A percentile compares a stretch with the other conserved stretches of the same genome.
Conservation (phyloP, 345 rosid species). For the Eutrema japonicum region DNA sequence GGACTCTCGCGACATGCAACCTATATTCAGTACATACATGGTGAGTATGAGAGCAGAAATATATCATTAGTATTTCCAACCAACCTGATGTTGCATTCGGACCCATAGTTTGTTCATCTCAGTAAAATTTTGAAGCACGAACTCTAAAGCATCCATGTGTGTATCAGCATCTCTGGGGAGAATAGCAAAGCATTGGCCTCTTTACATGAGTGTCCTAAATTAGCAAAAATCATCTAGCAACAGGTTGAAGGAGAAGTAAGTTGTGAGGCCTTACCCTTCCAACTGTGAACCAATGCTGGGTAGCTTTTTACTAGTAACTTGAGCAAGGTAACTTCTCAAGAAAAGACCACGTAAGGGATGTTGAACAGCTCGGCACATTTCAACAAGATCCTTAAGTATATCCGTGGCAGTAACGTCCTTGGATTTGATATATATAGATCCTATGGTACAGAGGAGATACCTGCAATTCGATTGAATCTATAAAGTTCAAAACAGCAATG, state of each 20-base stretch:
- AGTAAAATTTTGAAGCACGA: constrained; percentile 90
- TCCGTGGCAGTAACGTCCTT: constrained; percentile 92
- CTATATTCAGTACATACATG: constrained; percentile 50
- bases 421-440: constrained; percentile 93
- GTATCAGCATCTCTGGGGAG: constrained; percentile 82
- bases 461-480: constrained; percentile 42
- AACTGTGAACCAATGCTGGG: constrained; percentile 83
- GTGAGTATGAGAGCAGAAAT: constrained; percentile 41
- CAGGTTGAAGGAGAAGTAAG: constrained; percentile 10
- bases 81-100: constrained; percentile 99
- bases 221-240: background rate
- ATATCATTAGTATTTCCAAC: constrained; percentile 49
- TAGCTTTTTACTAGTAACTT: constrained; percentile 87
- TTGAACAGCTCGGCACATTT: constrained; percentile 99
- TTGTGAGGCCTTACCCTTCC: constrained; percentile 66
- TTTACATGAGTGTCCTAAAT: constrained; percentile 13
- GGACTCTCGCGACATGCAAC: constrained; percentile 75
- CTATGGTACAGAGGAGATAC: constrained; percentile 96
- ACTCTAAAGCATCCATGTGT: constrained; percentile 79
- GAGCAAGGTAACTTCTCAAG: constrained; percentile 96
- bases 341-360: constrained; percentile 98
- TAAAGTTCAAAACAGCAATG: constrained; percentile 15
- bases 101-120: constrained; percentile 99
- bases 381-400: constrained; percentile 96
- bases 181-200: constrained; percentile 19